Evolutionary conservation across 768 basidiomycete genomes (phyloP).

Genomic region (Rhodotorula graminis): DNA sequence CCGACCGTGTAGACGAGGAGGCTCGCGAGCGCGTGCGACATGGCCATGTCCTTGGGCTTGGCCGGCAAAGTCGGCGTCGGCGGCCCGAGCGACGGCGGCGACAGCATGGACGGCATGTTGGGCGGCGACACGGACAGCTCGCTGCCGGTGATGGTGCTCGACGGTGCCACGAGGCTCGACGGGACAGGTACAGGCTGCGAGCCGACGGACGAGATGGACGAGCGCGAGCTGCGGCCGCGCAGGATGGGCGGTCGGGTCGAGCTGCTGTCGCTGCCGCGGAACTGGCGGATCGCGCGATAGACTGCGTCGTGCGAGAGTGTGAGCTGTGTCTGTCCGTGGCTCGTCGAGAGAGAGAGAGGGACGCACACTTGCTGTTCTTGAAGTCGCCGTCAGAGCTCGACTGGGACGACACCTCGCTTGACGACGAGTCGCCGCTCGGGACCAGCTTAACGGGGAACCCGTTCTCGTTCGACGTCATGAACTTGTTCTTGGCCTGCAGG

Average conservation of each 20-base stretch:
- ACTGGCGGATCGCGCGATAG: slow-evolving; percentile 30
- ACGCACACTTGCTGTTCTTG: slow-evolving; percentile 32
- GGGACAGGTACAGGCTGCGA: not conserved
- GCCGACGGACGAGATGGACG: not conserved
- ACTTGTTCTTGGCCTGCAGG: slow-evolving; percentile 69
- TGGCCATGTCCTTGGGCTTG: slow-evolving; percentile 46
- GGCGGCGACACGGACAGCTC: slow-evolving; percentile 9
- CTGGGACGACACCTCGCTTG: slow-evolving; percentile 14
- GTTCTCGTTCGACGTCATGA: slow-evolving; percentile 48
- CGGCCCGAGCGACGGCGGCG: not conserved
- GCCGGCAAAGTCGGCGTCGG: slow-evolving; percentile 1
- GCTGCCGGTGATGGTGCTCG: slow-evolving; percentile 3
- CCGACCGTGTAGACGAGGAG: slow-evolving; percentile 92
- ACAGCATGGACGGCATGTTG: not conserved
- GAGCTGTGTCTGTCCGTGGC: too few relatives aligned
- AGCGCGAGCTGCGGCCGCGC: slow-evolving; percentile 1
- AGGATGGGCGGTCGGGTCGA: slow-evolving; percentile 6
- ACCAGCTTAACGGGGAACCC: slow-evolving; percentile 22
- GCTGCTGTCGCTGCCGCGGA: slow-evolving; percentile 15
- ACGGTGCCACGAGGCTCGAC: slow-evolving; percentile 2
- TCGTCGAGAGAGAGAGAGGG: too few relatives aligned
- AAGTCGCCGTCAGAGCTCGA: slow-evolving; percentile 41
- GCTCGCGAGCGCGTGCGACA: slow-evolving; percentile 67
- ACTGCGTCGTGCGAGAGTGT: slow-evolving; percentile 1
- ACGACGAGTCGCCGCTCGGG: slow-evolving; percentile 20